phyloP scores from a whole-genome alignment of 345 rosid genomes.

The Mangifera indica region DNA sequence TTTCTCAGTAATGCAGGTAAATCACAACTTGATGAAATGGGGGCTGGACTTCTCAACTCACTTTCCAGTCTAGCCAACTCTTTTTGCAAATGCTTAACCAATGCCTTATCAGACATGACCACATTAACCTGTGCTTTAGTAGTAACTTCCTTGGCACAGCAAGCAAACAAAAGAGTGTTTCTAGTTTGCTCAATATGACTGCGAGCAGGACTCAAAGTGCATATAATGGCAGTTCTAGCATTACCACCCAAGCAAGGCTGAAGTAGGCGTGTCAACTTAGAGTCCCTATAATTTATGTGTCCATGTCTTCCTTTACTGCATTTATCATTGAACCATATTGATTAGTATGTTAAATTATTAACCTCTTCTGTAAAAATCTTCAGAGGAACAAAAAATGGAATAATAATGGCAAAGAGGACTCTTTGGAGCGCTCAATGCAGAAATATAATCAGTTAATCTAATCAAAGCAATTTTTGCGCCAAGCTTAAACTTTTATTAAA shows the following conservation, averaged over 20 bases:
- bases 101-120: constrained; percentile 97
- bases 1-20: constrained; percentile 65
- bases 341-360: constrained; percentile 11
- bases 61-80: constrained; percentile 92
- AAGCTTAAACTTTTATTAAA: neutral
- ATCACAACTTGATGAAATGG: constrained; percentile 54
- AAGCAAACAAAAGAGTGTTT: constrained; percentile 93
- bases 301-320: constrained; percentile 91
- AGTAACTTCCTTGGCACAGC: constrained; percentile 95
- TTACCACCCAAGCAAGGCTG: constrained; percentile 98
- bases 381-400: neutral
- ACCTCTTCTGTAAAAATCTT: neutral
- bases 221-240: constrained; percentile 93
- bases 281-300: constrained; percentile 93
- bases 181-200: constrained; percentile 98
- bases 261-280: constrained; percentile 87
- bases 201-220: constrained; percentile 96
- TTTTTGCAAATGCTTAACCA: constrained; percentile 90
- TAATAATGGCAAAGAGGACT: neutral
- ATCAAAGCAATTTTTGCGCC: neutral
- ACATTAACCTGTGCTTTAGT: constrained; percentile 97
- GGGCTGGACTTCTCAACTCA: constrained; percentile 73
- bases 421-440: neutral
- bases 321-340: constrained; percentile 23
- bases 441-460: neutral